Percentiles rank a stretch among this genome's conserved stretches.
Conservation (phyloP, 1,284 basidiomycete genomes). For the Cutaneotrichosporon sp. region DNA sequence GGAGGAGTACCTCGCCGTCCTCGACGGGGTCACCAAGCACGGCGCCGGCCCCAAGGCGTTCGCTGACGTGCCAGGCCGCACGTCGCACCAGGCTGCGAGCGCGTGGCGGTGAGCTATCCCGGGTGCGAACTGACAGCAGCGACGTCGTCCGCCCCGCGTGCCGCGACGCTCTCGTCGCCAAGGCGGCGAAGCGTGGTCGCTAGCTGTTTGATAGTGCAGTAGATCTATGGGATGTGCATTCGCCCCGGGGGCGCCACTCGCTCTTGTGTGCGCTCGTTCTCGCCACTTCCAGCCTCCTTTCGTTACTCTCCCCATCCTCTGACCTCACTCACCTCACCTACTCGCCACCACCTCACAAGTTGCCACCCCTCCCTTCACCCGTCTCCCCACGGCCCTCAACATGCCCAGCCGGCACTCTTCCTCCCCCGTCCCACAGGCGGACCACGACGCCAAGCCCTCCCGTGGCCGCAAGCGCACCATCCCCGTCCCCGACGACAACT, state of each 20-base stretch:
- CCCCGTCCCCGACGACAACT: too few relatives aligned
- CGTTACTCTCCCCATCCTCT: too few relatives aligned
- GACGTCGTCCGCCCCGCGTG: not conserved
- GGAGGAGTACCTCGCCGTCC: constrained; percentile 11
- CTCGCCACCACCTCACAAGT: too few relatives aligned
- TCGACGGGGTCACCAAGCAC: constrained; percentile 6
- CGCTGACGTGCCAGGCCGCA: constrained; percentile 13
- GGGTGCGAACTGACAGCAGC: not conserved
- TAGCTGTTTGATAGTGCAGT: not conserved
- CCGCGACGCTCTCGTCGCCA: not conserved
- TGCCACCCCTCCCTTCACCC: too few relatives aligned
- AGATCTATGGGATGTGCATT: not conserved
- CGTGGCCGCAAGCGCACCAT: too few relatives aligned
- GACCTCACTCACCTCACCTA: too few relatives aligned
- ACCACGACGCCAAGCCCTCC: too few relatives aligned
- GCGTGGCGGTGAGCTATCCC: constrained; percentile 9
- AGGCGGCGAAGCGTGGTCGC: not conserved
- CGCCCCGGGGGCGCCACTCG: not conserved
- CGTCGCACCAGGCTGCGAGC: not conserved
- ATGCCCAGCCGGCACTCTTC: not conserved
- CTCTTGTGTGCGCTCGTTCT: too few relatives aligned
- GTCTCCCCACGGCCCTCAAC: too few relatives aligned
- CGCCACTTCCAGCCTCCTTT: too few relatives aligned
- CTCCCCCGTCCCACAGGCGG: not conserved
- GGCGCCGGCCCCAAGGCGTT: constrained; percentile 4